Base-by-base conservation (phyloP, 352 stramenopile genomes). In the Elongisporangium anandrum region DNA sequence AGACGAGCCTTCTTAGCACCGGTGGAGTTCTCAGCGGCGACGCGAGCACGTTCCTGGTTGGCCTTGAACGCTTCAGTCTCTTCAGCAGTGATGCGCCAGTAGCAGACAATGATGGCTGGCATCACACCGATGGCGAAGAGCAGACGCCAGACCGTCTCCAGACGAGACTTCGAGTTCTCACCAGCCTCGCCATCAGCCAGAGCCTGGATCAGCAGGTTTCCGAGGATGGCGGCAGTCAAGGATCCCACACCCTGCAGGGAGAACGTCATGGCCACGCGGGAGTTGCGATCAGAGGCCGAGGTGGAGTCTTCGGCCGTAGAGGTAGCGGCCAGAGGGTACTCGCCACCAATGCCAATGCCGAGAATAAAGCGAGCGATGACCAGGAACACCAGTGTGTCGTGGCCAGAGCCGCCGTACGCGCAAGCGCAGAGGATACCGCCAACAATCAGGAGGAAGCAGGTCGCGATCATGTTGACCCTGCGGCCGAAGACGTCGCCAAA, bases 401-500 rank as follows among this genome's bases (percentile, higher is more conserved):
- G 26, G 5, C 50, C 53, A 0, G 63, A 73, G 24, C 77, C 75
- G 9, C 65, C 81, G 60, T 84, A 86, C 2, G 81, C 81, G 5
- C 53, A 58, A 1, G 79, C 79, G 26, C 81, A 91, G 17, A 91
- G 69, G 26, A 89, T 74, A 29, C 81, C 75, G 22, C 79, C 81
- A 29, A 87, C 19, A 59, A 91, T 89, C n/a, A 91, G 65, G 53
- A 89, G 64, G 3, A n/a, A 61, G 59, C 81, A 91, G 21, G 81
- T 89, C 54, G 65, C 62, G 54, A 89, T 79, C 81, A 91, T 89
- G 63, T 83, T 87, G 59, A 86, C 63, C 17, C 66, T 63, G 49
- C 81, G 77, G 4, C 81, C 81, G 41, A 91, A 82, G 16, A 85
- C 64, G 47, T 90, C 78, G 16, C 76, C 81, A 3, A 90, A 69